Percentiles rank a stretch among this genome's conserved stretches.
Conservation (phyloP, 257 asterid genomes). For the Perilla frutescens region DNA sequence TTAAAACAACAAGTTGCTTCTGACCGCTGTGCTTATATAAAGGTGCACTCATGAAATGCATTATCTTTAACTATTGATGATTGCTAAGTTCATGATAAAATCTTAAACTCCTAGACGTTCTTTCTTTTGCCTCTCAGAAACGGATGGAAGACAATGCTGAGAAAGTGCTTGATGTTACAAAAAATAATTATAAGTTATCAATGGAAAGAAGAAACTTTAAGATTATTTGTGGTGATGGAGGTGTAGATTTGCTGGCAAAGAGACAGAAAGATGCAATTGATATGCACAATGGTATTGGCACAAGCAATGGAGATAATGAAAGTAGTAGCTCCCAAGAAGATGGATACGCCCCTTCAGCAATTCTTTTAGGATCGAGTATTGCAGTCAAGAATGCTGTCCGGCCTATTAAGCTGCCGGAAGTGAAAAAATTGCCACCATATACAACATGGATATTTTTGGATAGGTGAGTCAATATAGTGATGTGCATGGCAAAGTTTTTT, state of each 20-base stretch:
- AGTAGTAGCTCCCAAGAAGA: slow-evolving; percentile 80
- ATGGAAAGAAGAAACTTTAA: slow-evolving; percentile 62
- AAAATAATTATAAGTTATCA: slow-evolving; percentile 55
- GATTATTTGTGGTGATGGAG: slow-evolving; percentile 51
- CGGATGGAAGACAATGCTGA: slow-evolving; percentile 69
- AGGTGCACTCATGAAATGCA: slow-evolving; percentile 55
- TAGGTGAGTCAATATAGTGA: slow-evolving; percentile 58
- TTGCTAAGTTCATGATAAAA: slow-evolving; percentile 31
- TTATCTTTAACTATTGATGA: slow-evolving; percentile 30
- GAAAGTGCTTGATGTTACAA: slow-evolving; percentile 60
- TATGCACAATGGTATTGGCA: slow-evolving; percentile 76
- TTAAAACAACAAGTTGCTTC: slow-evolving; percentile 63
- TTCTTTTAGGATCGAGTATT: slow-evolving; percentile 89
- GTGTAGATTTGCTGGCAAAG: slow-evolving; percentile 75
- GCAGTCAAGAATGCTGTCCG: slow-evolving; percentile 88
- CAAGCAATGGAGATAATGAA: slow-evolving; percentile 64
- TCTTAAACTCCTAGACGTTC: slow-evolving; percentile 29
- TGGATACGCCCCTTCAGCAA: slow-evolving; percentile 86
- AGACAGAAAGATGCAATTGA: slow-evolving; percentile 90
- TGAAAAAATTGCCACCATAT: slow-evolving; percentile 70
- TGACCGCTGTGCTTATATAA: slow-evolving; percentile 60
- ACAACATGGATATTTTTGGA: slow-evolving; percentile 90
- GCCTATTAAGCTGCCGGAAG: slow-evolving; percentile 79
- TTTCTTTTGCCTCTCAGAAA: slow-evolving; percentile 54
- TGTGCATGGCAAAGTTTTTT: slow-evolving; percentile 30